Conservation (phyloP, 306 rosid genomes). For the Castanopsis chinensis region DNA sequence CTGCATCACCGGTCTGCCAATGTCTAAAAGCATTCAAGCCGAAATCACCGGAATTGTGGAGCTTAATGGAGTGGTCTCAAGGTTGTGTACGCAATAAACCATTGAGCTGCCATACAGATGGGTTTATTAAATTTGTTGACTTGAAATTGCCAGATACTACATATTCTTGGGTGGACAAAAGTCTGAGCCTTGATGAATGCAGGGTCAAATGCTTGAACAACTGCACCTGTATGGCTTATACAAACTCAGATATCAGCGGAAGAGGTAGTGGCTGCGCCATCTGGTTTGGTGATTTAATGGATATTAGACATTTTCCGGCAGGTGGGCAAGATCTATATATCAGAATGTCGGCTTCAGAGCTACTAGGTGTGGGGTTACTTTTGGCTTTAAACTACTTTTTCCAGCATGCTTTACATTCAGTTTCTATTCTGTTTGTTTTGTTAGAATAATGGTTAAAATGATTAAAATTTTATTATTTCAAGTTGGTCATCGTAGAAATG, state of each 20-base stretch:
- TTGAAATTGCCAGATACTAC: slow-evolving; percentile 51
- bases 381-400: no score
- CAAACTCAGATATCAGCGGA: slow-evolving; percentile 38
- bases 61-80: slow-evolving; percentile 39
- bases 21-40: slow-evolving; percentile 52
- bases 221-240: slow-evolving; percentile 58
- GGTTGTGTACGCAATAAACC: slow-evolving; percentile 38
- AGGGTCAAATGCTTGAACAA: slow-evolving; percentile 40
- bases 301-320: slow-evolving; percentile 23
- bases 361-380: slow-evolving; percentile 2
- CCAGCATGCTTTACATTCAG: not conserved
- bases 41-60: slow-evolving; percentile 37
- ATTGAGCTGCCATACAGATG: slow-evolving; percentile 37
- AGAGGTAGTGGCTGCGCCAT: slow-evolving; percentile 57
- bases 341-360: slow-evolving; percentile 26
- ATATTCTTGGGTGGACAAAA: slow-evolving; percentile 38
- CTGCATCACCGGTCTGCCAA: slow-evolving; percentile 39
- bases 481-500: no score
- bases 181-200: slow-evolving; percentile 45
- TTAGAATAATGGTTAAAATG: no score
- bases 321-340: slow-evolving; percentile 39
- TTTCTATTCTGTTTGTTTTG: no score
- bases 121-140: slow-evolving; percentile 31
- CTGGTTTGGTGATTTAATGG: slow-evolving; percentile 49
- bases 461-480: no score